A percentile compares a stretch with the other conserved stretches of the same genome.
phyloP scores from a whole-genome alignment of 129 eudicot species.

The Artemisia tridentata region DNA sequence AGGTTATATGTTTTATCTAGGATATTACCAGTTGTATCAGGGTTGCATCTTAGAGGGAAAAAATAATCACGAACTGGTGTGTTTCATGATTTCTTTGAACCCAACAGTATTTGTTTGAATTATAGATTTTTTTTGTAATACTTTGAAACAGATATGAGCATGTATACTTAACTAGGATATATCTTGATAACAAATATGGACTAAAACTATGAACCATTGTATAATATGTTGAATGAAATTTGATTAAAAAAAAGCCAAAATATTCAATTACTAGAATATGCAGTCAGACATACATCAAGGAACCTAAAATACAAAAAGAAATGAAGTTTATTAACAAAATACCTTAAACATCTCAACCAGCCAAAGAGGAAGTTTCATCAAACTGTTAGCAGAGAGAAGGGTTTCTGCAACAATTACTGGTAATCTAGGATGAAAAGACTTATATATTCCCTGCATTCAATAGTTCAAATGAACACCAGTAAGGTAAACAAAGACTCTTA shows the following conservation, averaged over 20 bases:
- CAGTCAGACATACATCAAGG: neutral
- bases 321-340: slow-evolving; percentile 3
- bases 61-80: too few species aligned
- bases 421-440: slow-evolving; percentile 72
- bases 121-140: too few species aligned
- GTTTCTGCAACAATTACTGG: slow-evolving; percentile 92
- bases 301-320: neutral
- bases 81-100: too few species aligned
- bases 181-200: neutral
- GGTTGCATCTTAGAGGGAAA: too few species aligned
- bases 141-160: too few species aligned
- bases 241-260: neutral
- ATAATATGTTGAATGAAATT: neutral
- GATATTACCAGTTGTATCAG: too few species aligned
- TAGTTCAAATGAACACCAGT: neutral
- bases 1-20: too few species aligned
- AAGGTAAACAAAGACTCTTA: neutral
- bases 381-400: slow-evolving; percentile 75
- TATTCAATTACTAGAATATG: neutral
- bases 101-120: too few species aligned
- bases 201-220: neutral
- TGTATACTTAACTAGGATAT: neutral
- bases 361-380: slow-evolving; percentile 93
- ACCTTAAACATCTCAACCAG: slow-evolving; percentile 91
- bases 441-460: slow-evolving; percentile 75